Evolutionary conservation across 805 yeast genomes (phyloP), one percentile per base, ranked within the genome.

Genomic region (Pichia paraexigua): DNA sequence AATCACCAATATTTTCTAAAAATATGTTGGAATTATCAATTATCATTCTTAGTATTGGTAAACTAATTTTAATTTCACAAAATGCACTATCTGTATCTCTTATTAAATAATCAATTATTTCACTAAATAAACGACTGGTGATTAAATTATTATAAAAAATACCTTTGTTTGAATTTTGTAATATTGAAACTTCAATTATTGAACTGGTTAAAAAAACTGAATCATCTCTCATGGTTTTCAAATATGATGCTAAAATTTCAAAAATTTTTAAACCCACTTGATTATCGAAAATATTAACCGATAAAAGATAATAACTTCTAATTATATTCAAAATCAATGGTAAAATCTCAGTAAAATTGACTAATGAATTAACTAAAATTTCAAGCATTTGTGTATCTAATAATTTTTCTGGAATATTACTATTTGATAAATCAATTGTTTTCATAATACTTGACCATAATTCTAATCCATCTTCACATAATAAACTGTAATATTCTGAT

Each of bases 391-490:
- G 30, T 18, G 77, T 58, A 18, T 70, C 69, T 4, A 73, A 50
- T 27, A 86, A 64, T 15, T 67, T 63, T 30, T 67, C 67, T 6
- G 74, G 69, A 3, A 69, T 53, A 4, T 25, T 25, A 12, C 66
- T 58, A 5, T 52, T 47, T 15, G 61, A 55, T 1, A 58, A 41
- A 0, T 92, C 87, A 49, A 77, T 77, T 54, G 82, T 80, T 55
- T 80, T 86, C 48, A 89, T 63, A 2, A 86, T 64, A 1, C 83
- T 73, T n/a, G 77, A 71, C 96, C 96, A 89, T 42, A 91, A 71
- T 51, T 88, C 95, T 61, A 79, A 81, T 0, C 95, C 96, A 68
- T 91, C 97, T 62, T 91, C 97, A 20, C 84, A 75, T 11, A 91
- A 65, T 49, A 87, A 70, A 2, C 78, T 69, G 53, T 79, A 77